These are phyloP conservation scores for Antitrichia curtipendula DNA, from an alignment of 225 moss, liverwort and hornwort species.

Conservation along the genomic window DNA sequence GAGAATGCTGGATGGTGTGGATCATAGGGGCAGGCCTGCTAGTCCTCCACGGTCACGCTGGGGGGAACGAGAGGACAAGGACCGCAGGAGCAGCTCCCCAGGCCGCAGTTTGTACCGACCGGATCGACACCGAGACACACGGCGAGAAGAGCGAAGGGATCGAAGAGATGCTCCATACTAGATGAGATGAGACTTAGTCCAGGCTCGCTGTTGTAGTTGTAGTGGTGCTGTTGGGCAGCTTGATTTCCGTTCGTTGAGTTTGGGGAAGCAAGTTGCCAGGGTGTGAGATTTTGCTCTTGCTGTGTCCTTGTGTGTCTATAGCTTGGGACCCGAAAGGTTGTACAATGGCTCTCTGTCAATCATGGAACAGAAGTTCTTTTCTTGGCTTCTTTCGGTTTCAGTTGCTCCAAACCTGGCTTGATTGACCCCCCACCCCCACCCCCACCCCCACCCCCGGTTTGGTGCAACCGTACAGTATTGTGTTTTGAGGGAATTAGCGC, in stretches of 20 bases:
- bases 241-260: neutral
- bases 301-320: neutral
- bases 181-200: neutral
- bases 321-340: slow-evolving; percentile 6
- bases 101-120: slow-evolving; percentile 54
- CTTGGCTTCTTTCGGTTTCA: neutral
- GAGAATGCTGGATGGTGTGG: slow-evolving; percentile 55
- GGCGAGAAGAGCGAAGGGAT: slow-evolving; percentile 85
- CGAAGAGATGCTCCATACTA: slow-evolving; percentile 82
- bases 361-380: slow-evolving; percentile 1
- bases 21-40: slow-evolving; percentile 58
- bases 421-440: neutral
- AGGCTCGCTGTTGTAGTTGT: neutral
- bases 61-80: slow-evolving; percentile 64
- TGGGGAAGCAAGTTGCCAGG: neutral
- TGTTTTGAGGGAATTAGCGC: neutral
- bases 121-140: slow-evolving; percentile 62
- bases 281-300: neutral
- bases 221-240: neutral
- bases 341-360: slow-evolving; percentile 6
- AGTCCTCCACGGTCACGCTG: slow-evolving; percentile 68
- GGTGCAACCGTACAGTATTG: neutral
- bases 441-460: neutral
- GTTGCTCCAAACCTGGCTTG: neutral
- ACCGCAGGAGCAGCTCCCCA: slow-evolving; percentile 74